phyloP scores from a whole-genome alignment of 106 monocot genomes.

The Acorus gramineus region DNA sequence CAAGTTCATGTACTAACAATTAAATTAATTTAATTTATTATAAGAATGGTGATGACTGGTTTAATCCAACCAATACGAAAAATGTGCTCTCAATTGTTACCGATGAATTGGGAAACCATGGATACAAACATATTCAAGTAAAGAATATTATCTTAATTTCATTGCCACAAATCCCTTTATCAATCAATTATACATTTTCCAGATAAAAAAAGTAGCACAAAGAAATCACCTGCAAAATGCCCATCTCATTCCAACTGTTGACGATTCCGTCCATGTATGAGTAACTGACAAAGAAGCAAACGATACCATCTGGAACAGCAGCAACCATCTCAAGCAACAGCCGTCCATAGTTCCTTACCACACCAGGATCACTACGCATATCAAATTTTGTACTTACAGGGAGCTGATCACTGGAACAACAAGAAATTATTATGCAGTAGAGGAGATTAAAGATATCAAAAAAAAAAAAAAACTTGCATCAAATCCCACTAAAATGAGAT shows the following conservation, averaged over 20 bases:
- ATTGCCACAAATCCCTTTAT: too few species aligned
- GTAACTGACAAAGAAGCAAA: conserved; percentile 99
- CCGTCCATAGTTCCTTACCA: conserved; percentile 91
- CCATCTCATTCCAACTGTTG: conserved; percentile 98
- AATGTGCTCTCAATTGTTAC: not conserved
- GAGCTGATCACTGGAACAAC: conserved; percentile 76
- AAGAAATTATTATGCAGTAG: not conserved
- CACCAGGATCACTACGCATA: conserved; percentile 99
- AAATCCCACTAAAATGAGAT: conserved; percentile 5
- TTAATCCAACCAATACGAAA: not conserved
- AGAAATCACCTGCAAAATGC: conserved; percentile 70
- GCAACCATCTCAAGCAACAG: conserved; percentile 93
- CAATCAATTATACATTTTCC: too few species aligned
- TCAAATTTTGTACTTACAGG: conserved; percentile 99
- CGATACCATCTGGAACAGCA: conserved; percentile 93
- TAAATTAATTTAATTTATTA: too few species aligned
- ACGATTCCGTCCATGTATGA: conserved; percentile 99
- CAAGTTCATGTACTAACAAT: too few species aligned
- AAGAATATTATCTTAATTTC: too few species aligned
- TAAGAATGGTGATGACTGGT: too few species aligned
- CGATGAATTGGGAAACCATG: not conserved
- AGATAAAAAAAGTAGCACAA: not conserved
- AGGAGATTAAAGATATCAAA: not conserved
- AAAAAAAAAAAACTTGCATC: not conserved
- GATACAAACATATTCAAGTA: not conserved